A percentile compares a stretch with the other conserved stretches of the same genome.
Evolutionary conservation across 2,329 filamentous ascomycete genomes (phyloP).

Genomic region (Penicillium aurantiogriseum): DNA sequence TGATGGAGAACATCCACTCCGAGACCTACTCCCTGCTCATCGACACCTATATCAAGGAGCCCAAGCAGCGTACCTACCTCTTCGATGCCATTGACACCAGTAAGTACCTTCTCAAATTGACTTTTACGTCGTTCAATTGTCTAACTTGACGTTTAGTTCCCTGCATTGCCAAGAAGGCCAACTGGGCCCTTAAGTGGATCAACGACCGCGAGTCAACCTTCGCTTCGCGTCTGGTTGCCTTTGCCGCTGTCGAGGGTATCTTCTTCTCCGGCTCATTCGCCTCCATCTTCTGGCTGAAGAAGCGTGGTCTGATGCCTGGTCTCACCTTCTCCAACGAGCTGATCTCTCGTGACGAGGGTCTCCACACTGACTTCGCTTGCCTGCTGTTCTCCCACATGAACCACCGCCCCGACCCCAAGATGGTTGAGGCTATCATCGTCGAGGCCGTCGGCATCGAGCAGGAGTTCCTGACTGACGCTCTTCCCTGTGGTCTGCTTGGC

Average conservation of each 20-base stretch:
- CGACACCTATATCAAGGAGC: slow-evolving; percentile 99
- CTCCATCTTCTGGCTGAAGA: slow-evolving; percentile 99
- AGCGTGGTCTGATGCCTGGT: slow-evolving; percentile 97
- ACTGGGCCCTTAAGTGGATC: slow-evolving; percentile 97
- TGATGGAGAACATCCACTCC: slow-evolving; percentile 99
- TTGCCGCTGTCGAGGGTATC: slow-evolving; percentile 97
- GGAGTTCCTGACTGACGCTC: slow-evolving; percentile 94
- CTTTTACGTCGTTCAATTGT: slow-evolving; percentile 2
- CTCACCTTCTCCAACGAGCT: slow-evolving; percentile 99
- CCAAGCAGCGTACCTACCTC: slow-evolving; percentile 85
- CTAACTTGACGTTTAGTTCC: slow-evolving; percentile 61
- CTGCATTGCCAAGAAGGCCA: slow-evolving; percentile 96
- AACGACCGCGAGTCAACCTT: slow-evolving; percentile 90
- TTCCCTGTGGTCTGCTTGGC: slow-evolving; percentile 87
- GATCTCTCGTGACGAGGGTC: slow-evolving; percentile 98
- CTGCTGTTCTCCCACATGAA: slow-evolving; percentile 96
- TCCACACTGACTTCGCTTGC: slow-evolving; percentile 99
- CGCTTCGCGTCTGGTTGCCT: slow-evolving; percentile 90
- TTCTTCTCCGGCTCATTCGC: slow-evolving; percentile 99
- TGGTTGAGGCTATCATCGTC: slow-evolving; percentile 83
- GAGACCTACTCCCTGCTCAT: slow-evolving; percentile 99
- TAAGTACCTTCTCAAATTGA: slow-evolving; percentile 48
- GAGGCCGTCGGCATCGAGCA: slow-evolving; percentile 95
- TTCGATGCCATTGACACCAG: slow-evolving; percentile 99
- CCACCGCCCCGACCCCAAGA: slow-evolving; percentile 78